These are phyloP conservation scores for Penicillium sp. DNA, from an alignment of 2,329 filamentous ascomycete genomes.

Conservation along the genomic window DNA sequence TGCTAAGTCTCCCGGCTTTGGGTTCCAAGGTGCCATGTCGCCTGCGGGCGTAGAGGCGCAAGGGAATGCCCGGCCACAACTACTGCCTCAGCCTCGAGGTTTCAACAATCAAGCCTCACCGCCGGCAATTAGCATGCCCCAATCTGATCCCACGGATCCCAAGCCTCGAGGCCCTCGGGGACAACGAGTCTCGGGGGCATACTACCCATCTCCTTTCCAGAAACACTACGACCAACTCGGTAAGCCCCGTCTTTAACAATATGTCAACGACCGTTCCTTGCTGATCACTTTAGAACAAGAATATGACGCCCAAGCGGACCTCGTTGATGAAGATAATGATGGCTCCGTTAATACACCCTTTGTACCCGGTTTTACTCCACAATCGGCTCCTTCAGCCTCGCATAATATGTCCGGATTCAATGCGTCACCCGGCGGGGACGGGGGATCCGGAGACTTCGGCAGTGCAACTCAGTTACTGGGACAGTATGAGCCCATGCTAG, in stretches of 20 bases:
- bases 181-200: constrained; percentile 46
- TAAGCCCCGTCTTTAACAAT: constrained; percentile 51
- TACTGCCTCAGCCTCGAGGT: constrained; percentile 36
- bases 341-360: constrained; percentile 66
- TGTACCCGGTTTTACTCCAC: constrained; percentile 46
- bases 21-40: constrained; percentile 56
- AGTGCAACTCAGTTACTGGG: constrained; percentile 53
- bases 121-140: constrained; percentile 33
- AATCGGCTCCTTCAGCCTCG: constrained; percentile 40
- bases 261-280: not conserved
- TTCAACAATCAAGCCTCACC: constrained; percentile 31
- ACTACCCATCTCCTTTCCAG: constrained; percentile 83
- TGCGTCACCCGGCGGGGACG: constrained; percentile 33
- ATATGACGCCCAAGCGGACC: constrained; percentile 84
- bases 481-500: constrained; percentile 77
- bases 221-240: constrained; percentile 94
- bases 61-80: constrained; percentile 46
- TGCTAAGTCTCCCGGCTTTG: constrained; percentile 57
- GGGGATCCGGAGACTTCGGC: constrained; percentile 38
- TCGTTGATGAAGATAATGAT: constrained; percentile 75
- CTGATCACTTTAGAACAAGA: constrained; percentile 71
- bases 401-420: constrained; percentile 42
- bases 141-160: constrained; percentile 33
- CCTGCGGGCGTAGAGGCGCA: constrained; percentile 55
- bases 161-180: constrained; percentile 32